A percentile compares a stretch with the other conserved stretches of the same genome.
Conservation (phyloP, 306 rosid genomes). For the Glycine latifolia region DNA sequence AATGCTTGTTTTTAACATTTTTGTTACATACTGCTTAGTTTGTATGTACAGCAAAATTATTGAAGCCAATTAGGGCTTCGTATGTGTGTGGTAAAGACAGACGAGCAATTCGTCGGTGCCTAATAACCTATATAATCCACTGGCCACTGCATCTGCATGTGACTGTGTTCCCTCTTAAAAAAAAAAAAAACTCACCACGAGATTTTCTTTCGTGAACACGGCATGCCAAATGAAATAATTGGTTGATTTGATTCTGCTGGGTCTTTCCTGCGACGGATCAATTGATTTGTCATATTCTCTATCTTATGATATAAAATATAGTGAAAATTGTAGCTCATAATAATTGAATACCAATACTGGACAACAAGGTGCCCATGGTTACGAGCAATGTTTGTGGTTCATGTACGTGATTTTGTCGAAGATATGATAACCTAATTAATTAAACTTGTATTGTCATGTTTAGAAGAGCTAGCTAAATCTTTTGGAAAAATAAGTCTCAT, state of each 20-base stretch:
- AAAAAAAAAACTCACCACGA: neutral
- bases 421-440: neutral
- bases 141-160: slow-evolving; percentile 17
- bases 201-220: slow-evolving; percentile 6
- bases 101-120: slow-evolving; percentile 39
- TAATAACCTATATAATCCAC: neutral
- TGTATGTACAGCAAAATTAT: neutral
- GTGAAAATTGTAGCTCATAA: neutral
- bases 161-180: slow-evolving; percentile 9
- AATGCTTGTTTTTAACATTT: neutral
- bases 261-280: neutral
- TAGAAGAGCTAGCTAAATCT: neutral
- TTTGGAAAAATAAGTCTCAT: neutral
- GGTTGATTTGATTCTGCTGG: neutral
- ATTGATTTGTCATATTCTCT: slow-evolving; percentile 26
- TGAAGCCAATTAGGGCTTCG: neutral
- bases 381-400: neutral
- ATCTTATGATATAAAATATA: neutral
- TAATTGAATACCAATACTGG: neutral
- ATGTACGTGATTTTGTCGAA: neutral
- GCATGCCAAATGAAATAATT: slow-evolving; percentile 14
- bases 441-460: neutral
- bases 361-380: slow-evolving; percentile 6
- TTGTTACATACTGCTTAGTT: slow-evolving; percentile 2
- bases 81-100: slow-evolving; percentile 24